These are phyloP conservation scores for Ophiostoma triangulosporum DNA, from an alignment of 2,329 filamentous ascomycete species.

Conservation along the genomic window DNA sequence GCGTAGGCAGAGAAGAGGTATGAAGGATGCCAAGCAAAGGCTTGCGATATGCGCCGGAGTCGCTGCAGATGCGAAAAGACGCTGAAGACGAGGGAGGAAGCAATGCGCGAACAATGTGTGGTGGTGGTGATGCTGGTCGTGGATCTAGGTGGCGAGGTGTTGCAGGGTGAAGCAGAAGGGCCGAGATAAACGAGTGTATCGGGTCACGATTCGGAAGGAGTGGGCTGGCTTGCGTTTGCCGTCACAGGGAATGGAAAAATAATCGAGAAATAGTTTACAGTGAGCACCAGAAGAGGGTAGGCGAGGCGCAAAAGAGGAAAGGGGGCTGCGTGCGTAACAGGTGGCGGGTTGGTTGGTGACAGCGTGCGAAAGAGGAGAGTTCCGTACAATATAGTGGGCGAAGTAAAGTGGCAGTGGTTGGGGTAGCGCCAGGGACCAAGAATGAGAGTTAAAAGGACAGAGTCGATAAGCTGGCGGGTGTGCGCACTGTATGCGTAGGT, in stretches of 20 bases:
- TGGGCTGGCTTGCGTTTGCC: background rate
- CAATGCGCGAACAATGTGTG: background rate
- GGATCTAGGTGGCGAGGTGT: background rate
- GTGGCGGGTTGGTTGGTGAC: conserved; percentile 3
- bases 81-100: background rate
- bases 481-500: conserved; percentile 1
- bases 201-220: background rate
- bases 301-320: conserved; percentile 2
- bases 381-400: background rate
- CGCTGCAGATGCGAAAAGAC: background rate
- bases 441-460: background rate
- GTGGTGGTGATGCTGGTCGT: background rate
- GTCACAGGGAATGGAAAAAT: background rate
- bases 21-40: background rate
- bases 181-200: background rate
- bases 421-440: background rate
- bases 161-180: background rate
- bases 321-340: conserved; percentile 4
- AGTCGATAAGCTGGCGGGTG: background rate
- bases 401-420: background rate
- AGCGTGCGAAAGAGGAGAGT: conserved; percentile 1
- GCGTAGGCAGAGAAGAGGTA: background rate
- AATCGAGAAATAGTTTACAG: background rate
- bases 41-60: background rate
- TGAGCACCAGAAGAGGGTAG: background rate